Evolutionary conservation across 2,329 filamentous ascomycete genomes (phyloP), one percentile per base, ranked within the genome.

Genomic region (Alternaria gaisen): DNA sequence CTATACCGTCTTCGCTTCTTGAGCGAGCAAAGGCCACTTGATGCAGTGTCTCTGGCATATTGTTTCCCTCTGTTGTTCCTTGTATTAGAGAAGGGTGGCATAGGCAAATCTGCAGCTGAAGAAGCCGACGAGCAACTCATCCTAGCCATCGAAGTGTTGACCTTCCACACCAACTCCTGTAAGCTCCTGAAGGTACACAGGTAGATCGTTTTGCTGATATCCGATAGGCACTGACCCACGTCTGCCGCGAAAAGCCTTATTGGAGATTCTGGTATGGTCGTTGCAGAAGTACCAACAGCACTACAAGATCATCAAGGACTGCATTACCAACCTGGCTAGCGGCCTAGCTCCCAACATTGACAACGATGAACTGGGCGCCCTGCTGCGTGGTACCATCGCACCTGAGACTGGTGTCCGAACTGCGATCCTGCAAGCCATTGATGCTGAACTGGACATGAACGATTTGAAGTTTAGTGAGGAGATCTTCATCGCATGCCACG

Each of bases 231-330:
- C 87, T 30, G 91, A 97, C 70, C 83, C 87, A 53, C 86, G 89
- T 32, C 85, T 97, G 26, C 93, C 94, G 30, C 89, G 95, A 9
- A 85, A 87, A 53, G 87, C 93, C 60, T 84, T 97, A 38, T 79
- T 98, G 4, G 83, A 86, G 3, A 84, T 86, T 4, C 83, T 99
- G 38, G 89, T 97, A 58, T 84, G 83, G 44, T 90, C 93, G 1
- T 96, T 99, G 91, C 92, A 96, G 75, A 86, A 82, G 61, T 97
- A 97, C 77, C 90, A 89, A 44, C 93, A 97, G 73, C 95, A 99
- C 79, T 97, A 97, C 83, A 97, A 97, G 80, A 83, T 94, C 59
- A 88, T 97, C 80, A 97, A 94, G 77, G 95, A 99, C 79, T 97
- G 93, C 72, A 87, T 99, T 65, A 86, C 91, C 55, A 93, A 98